Percentiles rank a stretch among this genome's conserved stretches.
phyloP scores from a whole-genome alignment of 2,329 filamentous ascomycete species.

The Microcyclospora tardicrescens region DNA sequence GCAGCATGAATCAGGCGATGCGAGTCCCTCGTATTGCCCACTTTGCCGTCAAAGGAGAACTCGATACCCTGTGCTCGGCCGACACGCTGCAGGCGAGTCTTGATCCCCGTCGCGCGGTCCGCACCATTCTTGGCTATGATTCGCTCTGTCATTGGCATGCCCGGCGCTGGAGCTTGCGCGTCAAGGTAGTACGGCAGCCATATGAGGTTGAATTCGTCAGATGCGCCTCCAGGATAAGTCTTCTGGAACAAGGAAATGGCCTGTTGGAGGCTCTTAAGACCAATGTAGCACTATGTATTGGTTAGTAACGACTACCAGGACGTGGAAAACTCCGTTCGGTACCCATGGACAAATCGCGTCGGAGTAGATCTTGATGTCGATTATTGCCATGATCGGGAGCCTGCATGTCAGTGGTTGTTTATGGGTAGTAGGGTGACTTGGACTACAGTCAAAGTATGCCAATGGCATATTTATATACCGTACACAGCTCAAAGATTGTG shows the following conservation, averaged over 20 bases:
- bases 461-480: too few species aligned
- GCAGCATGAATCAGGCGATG: slow-evolving; percentile 23
- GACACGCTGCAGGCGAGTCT: slow-evolving; percentile 17
- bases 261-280: slow-evolving; percentile 25
- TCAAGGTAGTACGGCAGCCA: slow-evolving; percentile 30
- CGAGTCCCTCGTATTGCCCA: slow-evolving; percentile 24
- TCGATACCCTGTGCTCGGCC: slow-evolving; percentile 23
- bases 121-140: slow-evolving; percentile 10
- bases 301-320: background rate
- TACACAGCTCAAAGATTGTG: too few species aligned
- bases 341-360: slow-evolving; percentile 15
- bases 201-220: slow-evolving; percentile 24
- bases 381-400: slow-evolving; percentile 2
- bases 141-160: slow-evolving; percentile 4
- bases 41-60: slow-evolving; percentile 23
- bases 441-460: too few species aligned
- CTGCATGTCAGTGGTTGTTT: too few species aligned
- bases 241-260: slow-evolving; percentile 29
- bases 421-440: too few species aligned
- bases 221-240: slow-evolving; percentile 26
- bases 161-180: slow-evolving; percentile 6
- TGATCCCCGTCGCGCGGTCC: slow-evolving; percentile 17
- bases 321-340: background rate
- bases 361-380: slow-evolving; percentile 12
- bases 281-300: slow-evolving; percentile 24